phyloP scores from a whole-genome alignment of 2,329 filamentous ascomycete species.

The Teratosphaeria destructans region DNA sequence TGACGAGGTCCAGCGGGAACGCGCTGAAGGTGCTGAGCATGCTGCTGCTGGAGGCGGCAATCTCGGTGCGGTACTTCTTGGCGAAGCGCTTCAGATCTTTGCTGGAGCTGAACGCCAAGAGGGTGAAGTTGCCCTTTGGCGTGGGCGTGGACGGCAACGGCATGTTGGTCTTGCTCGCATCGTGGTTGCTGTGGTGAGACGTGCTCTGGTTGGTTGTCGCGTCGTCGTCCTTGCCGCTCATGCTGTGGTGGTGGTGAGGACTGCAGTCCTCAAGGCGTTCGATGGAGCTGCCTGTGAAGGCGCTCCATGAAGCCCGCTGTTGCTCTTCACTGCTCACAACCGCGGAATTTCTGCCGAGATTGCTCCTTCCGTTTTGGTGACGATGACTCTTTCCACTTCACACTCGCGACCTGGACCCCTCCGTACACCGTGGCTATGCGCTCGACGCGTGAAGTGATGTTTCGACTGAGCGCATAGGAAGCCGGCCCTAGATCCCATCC shows the following conservation, averaged over 20 bases:
- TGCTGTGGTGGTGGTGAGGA: constrained; percentile 11
- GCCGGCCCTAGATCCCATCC: neutral
- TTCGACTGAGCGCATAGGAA: neutral
- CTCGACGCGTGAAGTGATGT: neutral
- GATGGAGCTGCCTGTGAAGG: constrained; percentile 17
- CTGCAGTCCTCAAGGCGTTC: constrained; percentile 18
- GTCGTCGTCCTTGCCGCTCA: constrained; percentile 14
- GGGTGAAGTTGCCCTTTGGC: neutral
- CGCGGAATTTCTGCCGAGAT: neutral
- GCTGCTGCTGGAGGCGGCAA: constrained; percentile 67
- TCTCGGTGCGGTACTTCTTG: constrained; percentile 70
- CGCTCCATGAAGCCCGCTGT: constrained; percentile 23
- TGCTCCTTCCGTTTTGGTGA: neutral
- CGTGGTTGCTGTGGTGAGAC: neutral
- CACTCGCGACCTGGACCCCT: neutral
- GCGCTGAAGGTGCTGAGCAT: constrained; percentile 67
- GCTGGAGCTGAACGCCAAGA: constrained; percentile 21
- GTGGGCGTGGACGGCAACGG: neutral
- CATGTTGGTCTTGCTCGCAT: neutral
- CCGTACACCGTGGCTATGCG: neutral
- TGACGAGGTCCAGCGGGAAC: constrained; percentile 83
- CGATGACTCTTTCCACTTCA: neutral
- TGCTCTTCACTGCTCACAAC: constrained; percentile 1
- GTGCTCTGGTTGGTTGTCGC: neutral
- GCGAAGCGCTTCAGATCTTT: constrained; percentile 46